Percentiles rank a stretch among this genome's conserved stretches.
Evolutionary conservation across 768 basidiomycete species (phyloP).

Genomic region (Suillus luteus): DNA sequence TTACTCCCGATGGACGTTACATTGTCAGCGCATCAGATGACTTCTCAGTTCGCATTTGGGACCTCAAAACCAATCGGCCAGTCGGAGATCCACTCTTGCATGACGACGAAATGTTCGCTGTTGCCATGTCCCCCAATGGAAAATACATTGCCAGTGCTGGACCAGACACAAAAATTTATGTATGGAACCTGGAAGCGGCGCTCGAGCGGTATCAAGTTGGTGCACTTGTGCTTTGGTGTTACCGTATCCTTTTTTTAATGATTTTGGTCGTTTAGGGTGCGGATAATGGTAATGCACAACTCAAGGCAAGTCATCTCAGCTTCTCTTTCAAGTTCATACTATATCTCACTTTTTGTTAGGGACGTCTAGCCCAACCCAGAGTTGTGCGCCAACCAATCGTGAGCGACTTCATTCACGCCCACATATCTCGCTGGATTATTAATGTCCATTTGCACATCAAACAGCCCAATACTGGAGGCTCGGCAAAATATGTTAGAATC

Average conservation of each 20-base stretch:
- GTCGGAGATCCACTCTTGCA: conserved; percentile 58
- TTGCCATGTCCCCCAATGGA: conserved; percentile 81
- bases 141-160: conserved; percentile 80
- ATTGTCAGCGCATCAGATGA: too few relatives aligned
- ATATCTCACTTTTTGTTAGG: neutral
- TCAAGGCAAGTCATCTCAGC: neutral
- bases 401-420: neutral
- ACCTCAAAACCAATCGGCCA: neutral
- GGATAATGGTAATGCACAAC: neutral
- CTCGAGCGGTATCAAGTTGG: neutral
- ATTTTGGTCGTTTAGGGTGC: neutral
- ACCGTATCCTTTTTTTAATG: neutral
- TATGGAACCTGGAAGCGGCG: conserved; percentile 69
- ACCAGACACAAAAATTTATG: conserved; percentile 69
- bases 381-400: neutral
- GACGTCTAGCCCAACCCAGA: neutral
- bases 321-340: neutral
- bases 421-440: neutral
- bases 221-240: neutral
- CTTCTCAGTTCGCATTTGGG: too few relatives aligned
- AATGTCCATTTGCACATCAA: too few relatives aligned
- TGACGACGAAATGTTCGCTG: conserved; percentile 72
- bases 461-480: neutral
- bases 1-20: too few relatives aligned
- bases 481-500: neutral